Evolutionary conservation across 805 yeast species (phyloP), one percentile per base, ranked within the genome.

Genomic region (Lipomyces oligophaga): DNA sequence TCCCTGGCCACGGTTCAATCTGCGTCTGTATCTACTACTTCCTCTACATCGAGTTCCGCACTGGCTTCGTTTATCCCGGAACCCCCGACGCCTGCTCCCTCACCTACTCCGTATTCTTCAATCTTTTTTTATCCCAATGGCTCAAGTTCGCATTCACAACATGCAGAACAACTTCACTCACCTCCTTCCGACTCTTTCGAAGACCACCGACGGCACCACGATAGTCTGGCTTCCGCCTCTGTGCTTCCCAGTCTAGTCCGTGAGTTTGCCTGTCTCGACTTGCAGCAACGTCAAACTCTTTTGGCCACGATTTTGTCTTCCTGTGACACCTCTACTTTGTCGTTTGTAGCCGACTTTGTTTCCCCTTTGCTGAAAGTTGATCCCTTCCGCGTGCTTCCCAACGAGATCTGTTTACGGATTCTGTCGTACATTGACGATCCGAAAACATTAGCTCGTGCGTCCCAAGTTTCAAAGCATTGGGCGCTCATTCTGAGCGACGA

Each of bases 391-490:
- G 62, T 66, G 33, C 60, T 90, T 40, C 98, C 98, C 1, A 74
- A 76, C 52, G 97, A 93, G 61, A 67, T 90, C 36, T 79, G 94
- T 1, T 73, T 88, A 44, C 85, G 86, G 61, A 83, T 90, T 31
- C 69, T 90, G 31, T 83, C 94, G 54, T 87, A 85, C 65, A 68
- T 90, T 56, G 96, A 86, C 62, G 93, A 96, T 49, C 71, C 73
- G 66, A 79, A 78, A 48, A 83, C 96, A 8, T 73, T 90, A 34
- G 90, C 97, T 59, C 83, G 83, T 52, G 96, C 97, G 0, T 90
- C 96, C 0, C 95, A 85, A 62, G 97, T 90, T 1, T 84, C 90
- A 24, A 77, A 80, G 45, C 80, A 78, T 42, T 90, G 98, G 98
- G 65, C 67, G 41, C 51, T 62, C 26, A 54, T 70, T 18, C 62